Evolutionary conservation across 2,329 filamentous ascomycete species (phyloP), one percentile per base, ranked within the genome.

Genomic region (Coleophoma eucalyptorum): DNA sequence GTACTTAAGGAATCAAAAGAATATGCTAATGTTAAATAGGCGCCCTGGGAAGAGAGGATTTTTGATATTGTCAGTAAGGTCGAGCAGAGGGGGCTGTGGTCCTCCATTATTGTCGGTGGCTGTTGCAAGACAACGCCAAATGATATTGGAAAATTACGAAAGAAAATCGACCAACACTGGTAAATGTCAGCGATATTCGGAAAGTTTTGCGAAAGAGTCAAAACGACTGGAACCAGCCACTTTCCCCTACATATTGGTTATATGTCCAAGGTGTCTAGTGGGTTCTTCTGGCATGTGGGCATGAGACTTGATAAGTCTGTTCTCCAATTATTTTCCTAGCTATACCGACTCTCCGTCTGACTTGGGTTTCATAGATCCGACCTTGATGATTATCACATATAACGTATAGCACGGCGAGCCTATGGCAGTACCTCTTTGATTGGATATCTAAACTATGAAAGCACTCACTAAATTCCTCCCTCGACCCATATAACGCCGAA

Each of bases 81-180:
- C 13, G 47, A 52, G 31, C 52, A 56, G 13, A 51, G 61, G 40
- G 53, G 56, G 3, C 43, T 58, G 5, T 65, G 62, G 58, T 62
- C 59, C 20, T 59, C 62, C 3, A 66, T 75, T 40, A 55, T 74
- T 43, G 71, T 74, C 2, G 73, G 73, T 4, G 73, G 73, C 12
- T 76, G 73, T 55, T 76, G 73, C 60, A 75, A 74, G 56, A 69
- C 69, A 7, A 69, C 65, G 3, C 67, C 70, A 2, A 49, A 54
- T 10, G 58, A 63, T 47, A 66, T 65, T 43, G 57, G 44, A 8
- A 62, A 53, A 26, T 53, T 65, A 33, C 49, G 62, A 42, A 54
- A 43, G 43, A 59, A 59, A 21, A 57, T 63, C 19, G 57, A 64
- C 55, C 38, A 19, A 7, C 26, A 26, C 26, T 26, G 26, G 26